These are phyloP conservation scores for Phytophthora melonis DNA, from an alignment of 352 stramenopile genomes.

Conservation along the genomic window DNA sequence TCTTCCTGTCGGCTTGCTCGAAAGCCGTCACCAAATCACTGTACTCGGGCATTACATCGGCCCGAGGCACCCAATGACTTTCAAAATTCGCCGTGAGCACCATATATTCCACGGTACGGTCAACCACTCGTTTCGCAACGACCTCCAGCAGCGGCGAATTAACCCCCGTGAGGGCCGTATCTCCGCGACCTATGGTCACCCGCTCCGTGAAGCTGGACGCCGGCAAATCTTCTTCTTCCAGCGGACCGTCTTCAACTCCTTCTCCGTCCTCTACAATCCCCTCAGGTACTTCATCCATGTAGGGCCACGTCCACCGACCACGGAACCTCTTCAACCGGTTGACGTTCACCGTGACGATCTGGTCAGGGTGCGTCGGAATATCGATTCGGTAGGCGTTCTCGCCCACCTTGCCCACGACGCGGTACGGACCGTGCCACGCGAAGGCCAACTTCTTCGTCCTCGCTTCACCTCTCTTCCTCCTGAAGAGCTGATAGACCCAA, in stretches of 20 bases:
- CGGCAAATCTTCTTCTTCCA: not conserved
- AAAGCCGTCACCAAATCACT: not conserved
- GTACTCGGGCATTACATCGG: not conserved
- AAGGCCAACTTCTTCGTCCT: too few relatives aligned
- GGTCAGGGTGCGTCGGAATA: slow-evolving; percentile 8
- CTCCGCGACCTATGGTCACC: slow-evolving; percentile 2
- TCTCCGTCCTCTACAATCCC: not conserved
- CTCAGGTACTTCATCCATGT: not conserved
- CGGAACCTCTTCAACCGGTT: slow-evolving; percentile 12
- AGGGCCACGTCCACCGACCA: not conserved
- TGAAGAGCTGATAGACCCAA: too few relatives aligned
- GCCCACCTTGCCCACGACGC: too few relatives aligned
- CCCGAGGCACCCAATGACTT: not conserved
- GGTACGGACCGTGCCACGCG: too few relatives aligned
- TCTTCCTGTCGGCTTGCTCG: not conserved
- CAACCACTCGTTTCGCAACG: not conserved
- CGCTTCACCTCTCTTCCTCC: too few relatives aligned
- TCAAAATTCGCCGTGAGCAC: slow-evolving; percentile 5
- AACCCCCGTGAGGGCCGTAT: not conserved
- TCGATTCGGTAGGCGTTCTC: slow-evolving; percentile 7
- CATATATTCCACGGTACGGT: not conserved
- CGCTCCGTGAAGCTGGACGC: not conserved
- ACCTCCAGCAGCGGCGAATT: not conserved
- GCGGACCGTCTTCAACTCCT: not conserved
- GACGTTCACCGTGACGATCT: slow-evolving; percentile 5